A percentile compares a stretch with the other conserved stretches of the same genome.
These are phyloP conservation scores for Ceratobasidium sp. DNA, from an alignment of 1,284 basidiomycete species.

Conservation along the genomic window DNA sequence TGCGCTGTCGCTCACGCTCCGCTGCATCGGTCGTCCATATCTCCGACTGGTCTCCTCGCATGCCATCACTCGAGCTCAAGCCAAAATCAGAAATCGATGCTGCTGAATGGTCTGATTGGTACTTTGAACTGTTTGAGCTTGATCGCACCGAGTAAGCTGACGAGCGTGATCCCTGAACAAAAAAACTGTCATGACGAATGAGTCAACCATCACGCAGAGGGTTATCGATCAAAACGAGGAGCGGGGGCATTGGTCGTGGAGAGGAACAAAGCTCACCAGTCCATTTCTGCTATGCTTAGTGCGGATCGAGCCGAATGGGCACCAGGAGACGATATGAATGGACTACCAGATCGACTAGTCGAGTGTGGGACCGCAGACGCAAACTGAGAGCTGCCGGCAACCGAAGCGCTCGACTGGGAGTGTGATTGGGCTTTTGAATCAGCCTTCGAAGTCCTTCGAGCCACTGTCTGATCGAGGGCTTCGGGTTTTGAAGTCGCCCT, in stretches of 20 bases:
- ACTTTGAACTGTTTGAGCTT: background rate
- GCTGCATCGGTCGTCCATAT: conserved; percentile 20
- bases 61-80: conserved; percentile 9
- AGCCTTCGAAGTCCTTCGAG: conserved; percentile 3
- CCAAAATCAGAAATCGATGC: background rate
- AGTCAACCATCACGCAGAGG: background rate
- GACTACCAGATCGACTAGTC: background rate
- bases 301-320: conserved; percentile 20
- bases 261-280: conserved; percentile 27
- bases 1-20: conserved; percentile 33
- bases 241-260: background rate
- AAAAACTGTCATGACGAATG: conserved; percentile 29
- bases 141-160: conserved; percentile 31
- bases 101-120: background rate
- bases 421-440: background rate
- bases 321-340: conserved; percentile 15
- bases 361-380: conserved; percentile 16
- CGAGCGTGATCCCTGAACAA: conserved; percentile 34
- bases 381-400: background rate
- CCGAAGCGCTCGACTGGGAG: conserved; percentile 17
- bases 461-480: background rate
- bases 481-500: background rate
- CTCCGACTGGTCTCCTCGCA: background rate
- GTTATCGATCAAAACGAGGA: conserved; percentile 31
- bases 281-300: conserved; percentile 35